Evolutionary conservation across 2,329 filamentous ascomycete species (phyloP).

Genomic region (Diaporthe sp.): DNA sequence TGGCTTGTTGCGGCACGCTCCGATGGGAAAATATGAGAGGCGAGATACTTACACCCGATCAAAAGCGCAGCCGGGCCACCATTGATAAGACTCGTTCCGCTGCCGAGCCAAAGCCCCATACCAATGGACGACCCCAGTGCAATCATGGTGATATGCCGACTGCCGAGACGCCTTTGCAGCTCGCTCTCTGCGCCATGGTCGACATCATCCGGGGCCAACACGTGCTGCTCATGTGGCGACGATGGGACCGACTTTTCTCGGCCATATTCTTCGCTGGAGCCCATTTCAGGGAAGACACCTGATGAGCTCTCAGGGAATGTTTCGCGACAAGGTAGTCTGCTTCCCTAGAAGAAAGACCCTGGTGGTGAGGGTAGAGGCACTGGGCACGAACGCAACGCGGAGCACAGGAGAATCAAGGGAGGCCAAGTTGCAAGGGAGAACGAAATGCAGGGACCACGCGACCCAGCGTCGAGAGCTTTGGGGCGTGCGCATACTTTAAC

Average conservation of each 20-base stretch:
- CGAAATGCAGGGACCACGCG: constrained; percentile 1
- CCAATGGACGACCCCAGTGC: constrained; percentile 62
- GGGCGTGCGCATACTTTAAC: constrained; percentile 38
- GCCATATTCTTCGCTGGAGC: constrained; percentile 38
- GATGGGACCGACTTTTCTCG: constrained; percentile 36
- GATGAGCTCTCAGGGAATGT: background rate
- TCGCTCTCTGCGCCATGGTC: constrained; percentile 44
- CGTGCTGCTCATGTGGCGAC: constrained; percentile 25
- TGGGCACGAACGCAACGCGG: background rate
- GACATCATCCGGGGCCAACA: background rate
- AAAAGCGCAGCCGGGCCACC: constrained; percentile 61
- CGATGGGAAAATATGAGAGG: background rate
- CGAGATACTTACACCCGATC: constrained; percentile 53
- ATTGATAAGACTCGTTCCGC: constrained; percentile 55
- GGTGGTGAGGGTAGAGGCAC: background rate
- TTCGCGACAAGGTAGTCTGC: background rate
- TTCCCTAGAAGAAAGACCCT: background rate
- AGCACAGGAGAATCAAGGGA: background rate
- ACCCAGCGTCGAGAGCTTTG: constrained; percentile 18
- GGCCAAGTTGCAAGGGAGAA: background rate
- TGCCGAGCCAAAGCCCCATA: constrained; percentile 62
- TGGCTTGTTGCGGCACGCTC: background rate
- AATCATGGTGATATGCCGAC: constrained; percentile 68
- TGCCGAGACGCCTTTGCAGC: constrained; percentile 56
- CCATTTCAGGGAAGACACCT: constrained; percentile 28